Evolutionary conservation across 129 eudicot species (phyloP).

Genomic region (Helianthus annuus): HanXRQr2.0-SUNRISE NC_035442.2:179177405-179177904

Average conservation of each 20-base stretch:
- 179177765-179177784: constrained; percentile 90
- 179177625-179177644: constrained; percentile 69
- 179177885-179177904: constrained; percentile 63
- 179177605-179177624: constrained; percentile 67
- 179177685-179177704: constrained; percentile 67
- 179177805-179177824: constrained; percentile 95
- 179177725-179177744: constrained; percentile 97
- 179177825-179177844: constrained; percentile 76
- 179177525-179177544: no score
- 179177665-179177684: constrained; percentile 66
- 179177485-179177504: no score
- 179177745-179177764: constrained; percentile 96
- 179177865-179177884: constrained; percentile 77
- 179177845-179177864: constrained; percentile 72
- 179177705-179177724: constrained; percentile 80
- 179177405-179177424: no score
- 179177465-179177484: no score
- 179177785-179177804: constrained; percentile 92
- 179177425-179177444: no score
- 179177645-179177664: constrained; percentile 60
- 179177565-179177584: no score
- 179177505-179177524: no score
- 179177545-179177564: no score
- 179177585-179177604: neutral
- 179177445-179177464: no score